These are phyloP conservation scores for Hibiscus trionum DNA, from an alignment of 345 rosid species.

Conservation along the genomic window DNA sequence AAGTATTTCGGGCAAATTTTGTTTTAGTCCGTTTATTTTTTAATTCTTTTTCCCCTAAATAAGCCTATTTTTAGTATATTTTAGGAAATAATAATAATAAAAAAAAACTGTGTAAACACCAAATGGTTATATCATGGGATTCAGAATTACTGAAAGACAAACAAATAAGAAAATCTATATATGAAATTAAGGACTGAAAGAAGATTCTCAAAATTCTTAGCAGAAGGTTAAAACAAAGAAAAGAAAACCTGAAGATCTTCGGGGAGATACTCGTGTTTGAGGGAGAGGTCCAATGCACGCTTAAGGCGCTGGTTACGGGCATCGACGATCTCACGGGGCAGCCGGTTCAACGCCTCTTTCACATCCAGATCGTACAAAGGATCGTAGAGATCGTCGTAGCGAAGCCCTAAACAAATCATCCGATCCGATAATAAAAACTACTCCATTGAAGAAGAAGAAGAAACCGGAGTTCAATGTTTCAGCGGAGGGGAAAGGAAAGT, in stretches of 20 bases:
- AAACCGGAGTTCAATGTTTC: conserved; percentile 18
- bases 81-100: too few species aligned
- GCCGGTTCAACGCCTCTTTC: conserved; percentile 78
- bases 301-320: conserved; percentile 95
- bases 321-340: conserved; percentile 86
- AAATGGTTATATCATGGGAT: too few species aligned
- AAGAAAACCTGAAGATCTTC: conserved; percentile 61
- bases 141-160: too few species aligned
- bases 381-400: conserved; percentile 89
- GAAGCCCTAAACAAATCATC: conserved; percentile 40
- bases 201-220: not conserved
- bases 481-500: not conserved
- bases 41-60: too few species aligned
- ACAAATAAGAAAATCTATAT: not conserved
- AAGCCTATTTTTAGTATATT: too few species aligned
- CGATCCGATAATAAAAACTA: not conserved
- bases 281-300: conserved; percentile 97
- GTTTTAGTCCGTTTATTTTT: too few species aligned
- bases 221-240: not conserved
- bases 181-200: not conserved
- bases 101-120: too few species aligned
- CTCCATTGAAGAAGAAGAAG: not conserved
- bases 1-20: too few species aligned
- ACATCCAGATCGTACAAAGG: conserved; percentile 74
- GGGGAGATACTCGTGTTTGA: conserved; percentile 91